These are phyloP conservation scores for Aureobasidium sp. DNA, from an alignment of 2,329 filamentous ascomycete species.

Conservation along the genomic window DNA sequence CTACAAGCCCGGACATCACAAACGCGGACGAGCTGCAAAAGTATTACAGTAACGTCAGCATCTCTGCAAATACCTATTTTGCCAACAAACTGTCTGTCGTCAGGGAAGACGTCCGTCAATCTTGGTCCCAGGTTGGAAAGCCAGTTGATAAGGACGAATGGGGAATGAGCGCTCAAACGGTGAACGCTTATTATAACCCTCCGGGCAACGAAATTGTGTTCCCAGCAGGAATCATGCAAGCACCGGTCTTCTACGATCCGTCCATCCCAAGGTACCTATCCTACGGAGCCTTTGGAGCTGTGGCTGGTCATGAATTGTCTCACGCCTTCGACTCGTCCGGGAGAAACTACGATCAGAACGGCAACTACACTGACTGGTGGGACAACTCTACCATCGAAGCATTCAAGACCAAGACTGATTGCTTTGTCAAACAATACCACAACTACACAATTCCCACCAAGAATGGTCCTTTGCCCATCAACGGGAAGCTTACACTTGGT, in stretches of 20 bases:
- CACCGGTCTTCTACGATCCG: constrained; percentile 55
- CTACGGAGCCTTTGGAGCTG: constrained; percentile 62
- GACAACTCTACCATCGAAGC: constrained; percentile 50
- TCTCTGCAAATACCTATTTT: constrained; percentile 50
- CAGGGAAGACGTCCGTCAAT: constrained; percentile 41
- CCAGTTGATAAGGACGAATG: constrained; percentile 56
- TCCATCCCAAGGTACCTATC: constrained; percentile 57
- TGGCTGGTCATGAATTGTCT: constrained; percentile 62
- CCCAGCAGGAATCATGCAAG: constrained; percentile 63
- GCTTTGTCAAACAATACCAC: constrained; percentile 61
- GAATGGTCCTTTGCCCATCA: constrained; percentile 53
- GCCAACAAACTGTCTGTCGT: constrained; percentile 49
- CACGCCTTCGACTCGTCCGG: constrained; percentile 64
- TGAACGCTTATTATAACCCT: constrained; percentile 59
- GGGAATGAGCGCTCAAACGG: constrained; percentile 48
- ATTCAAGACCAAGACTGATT: constrained; percentile 54
- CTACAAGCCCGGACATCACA: constrained; percentile 40
- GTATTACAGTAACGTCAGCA: constrained; percentile 50
- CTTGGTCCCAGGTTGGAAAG: constrained; percentile 54
- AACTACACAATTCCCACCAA: constrained; percentile 53
- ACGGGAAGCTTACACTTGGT: constrained; percentile 56
- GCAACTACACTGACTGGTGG: constrained; percentile 63
- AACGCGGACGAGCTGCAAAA: constrained; percentile 49
- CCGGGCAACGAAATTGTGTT: constrained; percentile 63
- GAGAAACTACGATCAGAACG: constrained; percentile 57